phyloP scores from a whole-genome alignment of 2,329 filamentous ascomycete genomes.

The Coniochaeta sp. region DNA sequence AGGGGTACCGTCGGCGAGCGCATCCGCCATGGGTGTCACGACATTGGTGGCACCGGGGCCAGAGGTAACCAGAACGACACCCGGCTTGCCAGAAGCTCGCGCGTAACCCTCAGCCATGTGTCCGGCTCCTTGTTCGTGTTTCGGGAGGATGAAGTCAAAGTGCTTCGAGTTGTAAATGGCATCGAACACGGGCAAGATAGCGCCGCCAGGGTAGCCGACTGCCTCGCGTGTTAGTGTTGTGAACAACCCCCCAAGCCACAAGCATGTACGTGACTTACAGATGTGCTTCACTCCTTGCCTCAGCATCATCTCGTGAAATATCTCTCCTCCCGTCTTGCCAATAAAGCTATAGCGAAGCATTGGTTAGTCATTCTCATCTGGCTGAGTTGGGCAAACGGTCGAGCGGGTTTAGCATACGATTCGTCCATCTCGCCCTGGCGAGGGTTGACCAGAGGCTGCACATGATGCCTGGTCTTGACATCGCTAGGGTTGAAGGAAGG shows the following conservation, averaged over 20 bases:
- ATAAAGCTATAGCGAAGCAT: conserved; percentile 57
- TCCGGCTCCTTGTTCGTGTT: conserved; percentile 95
- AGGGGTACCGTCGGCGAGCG: conserved; percentile 88
- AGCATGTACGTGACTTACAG: conserved; percentile 52
- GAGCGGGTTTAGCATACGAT: conserved; percentile 50
- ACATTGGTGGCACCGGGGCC: conserved; percentile 96
- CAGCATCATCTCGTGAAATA: conserved; percentile 99
- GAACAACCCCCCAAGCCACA: conserved; percentile 1
- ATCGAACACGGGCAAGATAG: conserved; percentile 96
- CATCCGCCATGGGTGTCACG: conserved; percentile 93
- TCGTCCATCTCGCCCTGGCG: conserved; percentile 64
- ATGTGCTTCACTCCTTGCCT: conserved; percentile 87
- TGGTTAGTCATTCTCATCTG: conserved; percentile 7
- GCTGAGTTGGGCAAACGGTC: conserved; percentile 1
- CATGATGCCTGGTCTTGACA: conserved; percentile 46
- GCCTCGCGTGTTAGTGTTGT: conserved; percentile 7
- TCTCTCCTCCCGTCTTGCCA: conserved; percentile 89
- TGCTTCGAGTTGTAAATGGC: conserved; percentile 97
- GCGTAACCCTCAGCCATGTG: conserved; percentile 99
- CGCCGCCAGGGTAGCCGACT: conserved; percentile 90
- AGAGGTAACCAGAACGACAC: conserved; percentile 93
- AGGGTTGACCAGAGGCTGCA: conserved; percentile 60
- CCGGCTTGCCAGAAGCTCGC: conserved; percentile 84
- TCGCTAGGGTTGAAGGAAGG: conserved; percentile 49
- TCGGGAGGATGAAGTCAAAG: conserved; percentile 91